These are phyloP conservation scores for Lomentospora prolificans DNA, from an alignment of 2,329 filamentous ascomycete genomes.

Conservation along the genomic window DNA sequence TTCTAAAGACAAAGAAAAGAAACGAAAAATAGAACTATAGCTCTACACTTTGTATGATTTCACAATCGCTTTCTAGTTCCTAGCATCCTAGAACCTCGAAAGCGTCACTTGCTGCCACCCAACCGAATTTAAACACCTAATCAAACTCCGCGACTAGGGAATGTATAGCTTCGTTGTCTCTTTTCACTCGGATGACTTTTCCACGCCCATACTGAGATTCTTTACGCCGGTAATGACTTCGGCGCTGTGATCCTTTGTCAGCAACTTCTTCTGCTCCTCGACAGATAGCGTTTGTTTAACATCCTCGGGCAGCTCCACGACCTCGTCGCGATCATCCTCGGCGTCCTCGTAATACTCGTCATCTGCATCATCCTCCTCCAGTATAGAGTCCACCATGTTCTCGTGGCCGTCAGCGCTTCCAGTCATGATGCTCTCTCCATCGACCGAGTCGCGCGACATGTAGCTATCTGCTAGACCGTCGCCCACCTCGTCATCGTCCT, in stretches of 20 bases:
- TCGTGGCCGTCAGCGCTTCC: conserved; percentile 21
- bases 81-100: not conserved
- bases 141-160: too few relatives aligned
- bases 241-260: conserved; percentile 10
- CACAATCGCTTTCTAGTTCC: not conserved
- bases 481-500: conserved; percentile 28
- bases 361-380: conserved; percentile 20
- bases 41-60: not conserved
- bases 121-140: not conserved
- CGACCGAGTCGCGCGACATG: conserved; percentile 39
- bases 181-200: not conserved
- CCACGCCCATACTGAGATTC: conserved; percentile 11
- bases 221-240: conserved; percentile 13
- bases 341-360: conserved; percentile 27
- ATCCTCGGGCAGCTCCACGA: conserved; percentile 9
- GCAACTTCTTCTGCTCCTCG: not conserved
- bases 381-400: conserved; percentile 20
- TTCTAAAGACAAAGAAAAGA: too few relatives aligned
- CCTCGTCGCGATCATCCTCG: conserved; percentile 16
- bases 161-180: too few relatives aligned
- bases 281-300: conserved; percentile 2
- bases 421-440: conserved; percentile 17
- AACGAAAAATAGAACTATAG: not conserved
- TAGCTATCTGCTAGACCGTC: conserved; percentile 45
- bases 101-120: too few relatives aligned